Evolutionary conservation across 225 moss, liverwort and hornwort genomes (phyloP), one percentile per base, ranked within the genome.

Genomic region (Sphagnum contortum): DNA sequence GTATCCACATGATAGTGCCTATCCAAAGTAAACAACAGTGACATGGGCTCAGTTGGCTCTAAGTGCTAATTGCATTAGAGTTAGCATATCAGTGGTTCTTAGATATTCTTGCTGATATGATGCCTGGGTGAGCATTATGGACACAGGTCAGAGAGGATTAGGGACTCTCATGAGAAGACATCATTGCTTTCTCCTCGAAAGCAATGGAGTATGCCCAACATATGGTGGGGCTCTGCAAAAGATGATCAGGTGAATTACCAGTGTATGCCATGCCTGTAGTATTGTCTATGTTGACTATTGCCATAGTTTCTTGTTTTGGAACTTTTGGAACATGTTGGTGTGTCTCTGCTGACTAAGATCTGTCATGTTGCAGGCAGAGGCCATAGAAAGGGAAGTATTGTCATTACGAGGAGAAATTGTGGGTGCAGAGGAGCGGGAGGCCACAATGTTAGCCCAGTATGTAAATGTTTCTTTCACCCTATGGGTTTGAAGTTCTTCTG

Each of bases 401-500:
- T 84, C 77, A 7, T 74, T 98, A 63, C 89, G 96, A 71, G 96
- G 96, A 51, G 96, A 98, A 74, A 89, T 98, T 73, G 93, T 93
- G 59, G 76, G 87, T 75, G 85, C 89, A 58, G 96, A 98, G 76
- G 96, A 98, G 77, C 85, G 91, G 74, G 96, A 93, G 71, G 87
- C 83, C 4, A 82, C 92, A 67, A 87, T 93, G 69, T 85, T 87
- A 64, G 91, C 91, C 12, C 91, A 91, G 91, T 91, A 80, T 64
- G 89, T 81, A 61, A 5, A 47, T 52, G 13, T 62, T 62, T 49
- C 48, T n/a, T 50, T 12, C 49, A 50, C 12, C 9, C 48, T 48
- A 45, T 13, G 2, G 6, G n/a, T n/a, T 9, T 2, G 9, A 47
- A 60, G 52, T 59, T 56, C 29, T 29, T 29, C 29, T 29, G 8